These are phyloP conservation scores for Thalassia testudinum DNA, from an alignment of 116 monocot species.

Conservation along the genomic window DNA sequence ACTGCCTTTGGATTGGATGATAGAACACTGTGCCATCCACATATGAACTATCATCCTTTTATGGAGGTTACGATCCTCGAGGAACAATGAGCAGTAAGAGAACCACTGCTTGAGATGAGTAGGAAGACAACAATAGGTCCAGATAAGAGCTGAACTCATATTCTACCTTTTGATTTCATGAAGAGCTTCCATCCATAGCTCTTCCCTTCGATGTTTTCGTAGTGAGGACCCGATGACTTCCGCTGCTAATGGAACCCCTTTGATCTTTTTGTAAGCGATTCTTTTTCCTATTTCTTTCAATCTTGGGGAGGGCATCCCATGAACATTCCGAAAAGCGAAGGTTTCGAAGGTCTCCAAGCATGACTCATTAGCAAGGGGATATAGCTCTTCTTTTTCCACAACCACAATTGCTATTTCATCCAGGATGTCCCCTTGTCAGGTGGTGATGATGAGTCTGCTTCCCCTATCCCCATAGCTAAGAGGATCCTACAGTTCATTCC, in stretches of 20 bases:
- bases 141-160: not conserved
- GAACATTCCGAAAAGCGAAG: not conserved
- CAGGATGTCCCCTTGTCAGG: not conserved
- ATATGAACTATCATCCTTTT: not conserved
- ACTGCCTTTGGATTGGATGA: not conserved
- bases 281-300: conserved; percentile 4
- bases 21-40: conserved; percentile 2
- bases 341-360: not conserved
- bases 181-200: not conserved
- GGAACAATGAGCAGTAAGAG: conserved; percentile 2
- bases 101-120: conserved; percentile 5
- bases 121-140: conserved; percentile 2
- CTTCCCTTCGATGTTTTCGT: not conserved
- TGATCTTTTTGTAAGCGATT: conserved; percentile 2
- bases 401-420: not conserved
- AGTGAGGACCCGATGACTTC: not conserved
- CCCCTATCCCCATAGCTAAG: not conserved
- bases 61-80: not conserved
- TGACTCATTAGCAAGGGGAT: not conserved
- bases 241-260: not conserved
- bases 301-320: not conserved
- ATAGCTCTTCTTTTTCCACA: conserved; percentile 11
- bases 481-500: not conserved
- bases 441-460: conserved; percentile 3
- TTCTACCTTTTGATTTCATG: not conserved